Base-by-base conservation (phyloP, 176 grass and related monocot species). In the Dendrocalamus sinicus region DNA sequence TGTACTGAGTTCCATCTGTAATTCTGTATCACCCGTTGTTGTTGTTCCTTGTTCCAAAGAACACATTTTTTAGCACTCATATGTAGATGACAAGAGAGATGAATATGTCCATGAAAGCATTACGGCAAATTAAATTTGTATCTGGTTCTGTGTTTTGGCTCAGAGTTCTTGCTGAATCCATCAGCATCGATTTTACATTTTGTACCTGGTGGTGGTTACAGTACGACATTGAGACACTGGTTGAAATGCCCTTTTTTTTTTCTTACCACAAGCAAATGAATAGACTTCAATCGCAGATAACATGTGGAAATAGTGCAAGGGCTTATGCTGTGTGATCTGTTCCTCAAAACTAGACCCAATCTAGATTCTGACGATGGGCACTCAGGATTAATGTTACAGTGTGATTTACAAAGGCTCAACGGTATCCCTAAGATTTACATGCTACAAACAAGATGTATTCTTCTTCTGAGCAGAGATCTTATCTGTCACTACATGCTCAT, bases 371-470 rank as follows among this genome's bases (percentile, higher is more conserved):
- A 79, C 32, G 54, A 45, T 17, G 55, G 20, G 23, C 22, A 28
- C 81, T 80, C 76, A 67, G 55, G 26, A 81, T 69, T 81, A 77
- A 58, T 81, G 77, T 81, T 88, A 85, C 86, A 85, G 7, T 81
- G 55, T 87, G 70, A 84, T 88, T 80, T 91, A 91, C 90, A 88
- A 26, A 81, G 81, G 63, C 71, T 80, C 90, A 88, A 70, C 11
- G 28, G 53, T 88, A 81, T 81, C 76, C 81, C 86, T 88, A 91
- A 81, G 71, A 85, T 91, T 91, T 91, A 88, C 86, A 91, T 62
- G 81, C 90, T 91, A 88, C 86, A 88, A 76, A 77, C 77, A 88
- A 70, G 85, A 74, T 76, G 75, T 81, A 77, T 81, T 46, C 22
- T 23, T 72, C 64, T 72, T 66, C 65, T 37, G 73, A 72, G 73